Percentiles rank a stretch among this genome's conserved stretches.
Conservation (phyloP, 1,284 basidiomycete species). For the Volvariella surrecta region DNA sequence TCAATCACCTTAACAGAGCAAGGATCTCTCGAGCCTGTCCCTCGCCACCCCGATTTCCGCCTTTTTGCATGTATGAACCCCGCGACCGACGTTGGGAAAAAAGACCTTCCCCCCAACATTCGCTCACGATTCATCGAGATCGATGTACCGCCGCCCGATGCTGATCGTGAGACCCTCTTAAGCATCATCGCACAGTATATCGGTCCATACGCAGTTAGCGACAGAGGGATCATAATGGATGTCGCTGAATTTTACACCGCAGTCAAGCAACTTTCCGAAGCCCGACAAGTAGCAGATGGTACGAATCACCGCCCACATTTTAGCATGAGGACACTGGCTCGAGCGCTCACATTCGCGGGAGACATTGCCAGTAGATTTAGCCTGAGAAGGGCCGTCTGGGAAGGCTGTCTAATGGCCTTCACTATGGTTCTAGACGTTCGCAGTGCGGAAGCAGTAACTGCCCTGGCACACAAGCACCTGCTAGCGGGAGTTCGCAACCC, state of each 20-base stretch:
- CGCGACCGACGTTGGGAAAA: constrained; percentile 98
- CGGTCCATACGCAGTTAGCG: constrained; percentile 75
- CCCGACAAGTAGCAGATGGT: constrained; percentile 88
- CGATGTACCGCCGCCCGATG: constrained; percentile 89
- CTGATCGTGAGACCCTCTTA: constrained; percentile 86
- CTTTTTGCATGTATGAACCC: constrained; percentile 99
- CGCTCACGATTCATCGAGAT: constrained; percentile 94
- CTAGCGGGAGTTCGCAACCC: constrained; percentile 79
- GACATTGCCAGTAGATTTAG: constrained; percentile 78
- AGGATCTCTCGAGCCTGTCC: constrained; percentile 86
- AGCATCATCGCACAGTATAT: constrained; percentile 90
- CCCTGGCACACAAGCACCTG: constrained; percentile 74
- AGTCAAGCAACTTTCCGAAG: constrained; percentile 75
- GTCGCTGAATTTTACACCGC: constrained; percentile 87
- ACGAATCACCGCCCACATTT: constrained; percentile 94
- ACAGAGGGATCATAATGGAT: constrained; percentile 85
- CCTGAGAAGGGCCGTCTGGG: constrained; percentile 85
- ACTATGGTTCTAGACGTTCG: constrained; percentile 85
- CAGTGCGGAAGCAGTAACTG: constrained; percentile 65
- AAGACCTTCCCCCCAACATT: constrained; percentile 88
- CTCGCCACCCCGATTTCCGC: constrained; percentile 91
- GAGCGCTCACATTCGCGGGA: constrained; percentile 87
- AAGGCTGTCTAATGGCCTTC: constrained; percentile 96
- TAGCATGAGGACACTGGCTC: constrained; percentile 93
- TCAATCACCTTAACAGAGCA: constrained; percentile 94